Evolutionary conservation across 1,139 yeast species (phyloP), one percentile per base, ranked within the genome.

Genomic region (Yamadazyma atmosphaerica): DNA sequence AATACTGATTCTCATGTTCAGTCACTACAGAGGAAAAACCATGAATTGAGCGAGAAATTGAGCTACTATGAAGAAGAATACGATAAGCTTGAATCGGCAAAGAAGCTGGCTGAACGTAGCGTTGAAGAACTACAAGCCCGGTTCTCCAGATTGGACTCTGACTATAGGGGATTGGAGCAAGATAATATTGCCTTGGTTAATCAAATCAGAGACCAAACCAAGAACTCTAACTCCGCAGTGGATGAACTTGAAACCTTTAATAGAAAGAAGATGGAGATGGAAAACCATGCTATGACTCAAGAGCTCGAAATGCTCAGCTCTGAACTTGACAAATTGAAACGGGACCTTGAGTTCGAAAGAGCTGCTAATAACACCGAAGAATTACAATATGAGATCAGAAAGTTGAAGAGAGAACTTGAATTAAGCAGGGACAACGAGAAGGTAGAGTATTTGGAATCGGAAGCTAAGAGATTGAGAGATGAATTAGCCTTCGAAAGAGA

Each of bases 371-470:
- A 40, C 12, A 16, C 45, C 3, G 43, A 39, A 3, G 49, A 44
- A n/a, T 36, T 48, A 15, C 47, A 48, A 15, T 36, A 40, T 22
- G 60, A 58, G 28, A 38, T 52, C 15, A 49, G 41, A 28, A 38
- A 47, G 19, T 57, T 86, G 33, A 79, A 43, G 34, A 89, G 50
- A 79, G 49, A 48, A 28, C 42, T 49, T 23, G 52, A 49, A 12
- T 17, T 39, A 13, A 34, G 24, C 6, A 35, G 38, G 17, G 44
- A 47, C 23, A 42, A 38, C 32, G 49, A 41, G 5, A 35, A 43
- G 17, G 31, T 42, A 14, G 51, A 45, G 8, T 34, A 35, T 17
- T 42, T 49, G 10, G 49, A 43, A 12, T 22, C 31, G 7, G 60
- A 58, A 24, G 11, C 56, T 4, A 45, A 37, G 18, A 40, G 49